These are phyloP conservation scores for Paecilomyces sp. DNA, from an alignment of 2,329 filamentous ascomycete species.

Conservation along the genomic window DNA sequence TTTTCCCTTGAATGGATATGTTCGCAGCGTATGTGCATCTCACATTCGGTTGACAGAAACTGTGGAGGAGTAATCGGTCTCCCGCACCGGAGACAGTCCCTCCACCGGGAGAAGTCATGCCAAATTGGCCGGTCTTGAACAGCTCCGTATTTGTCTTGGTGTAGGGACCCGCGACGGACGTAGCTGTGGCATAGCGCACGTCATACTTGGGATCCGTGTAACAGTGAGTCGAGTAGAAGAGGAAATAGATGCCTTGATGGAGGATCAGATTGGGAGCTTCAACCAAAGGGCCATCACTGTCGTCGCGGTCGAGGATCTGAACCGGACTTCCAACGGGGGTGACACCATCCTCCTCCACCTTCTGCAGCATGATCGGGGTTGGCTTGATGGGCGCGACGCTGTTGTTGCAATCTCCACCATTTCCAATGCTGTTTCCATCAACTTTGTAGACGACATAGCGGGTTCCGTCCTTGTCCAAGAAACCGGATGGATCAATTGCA, in stretches of 20 bases:
- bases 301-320: constrained; percentile 56
- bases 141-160: constrained; percentile 26
- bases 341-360: constrained; percentile 40
- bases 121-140: constrained; percentile 24
- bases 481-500: constrained; percentile 57
- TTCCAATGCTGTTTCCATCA: constrained; percentile 53
- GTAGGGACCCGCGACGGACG: constrained; percentile 29
- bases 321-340: constrained; percentile 47
- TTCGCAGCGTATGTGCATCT: constrained; percentile 25
- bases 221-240: constrained; percentile 59
- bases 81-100: constrained; percentile 24
- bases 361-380: constrained; percentile 36
- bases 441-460: constrained; percentile 60
- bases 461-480: constrained; percentile 47
- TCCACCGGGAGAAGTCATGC: constrained; percentile 24
- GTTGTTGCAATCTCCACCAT: constrained; percentile 41
- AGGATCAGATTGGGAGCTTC: constrained; percentile 53
- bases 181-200: constrained; percentile 51
- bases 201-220: constrained; percentile 50
- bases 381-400: constrained; percentile 30
- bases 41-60: constrained; percentile 16
- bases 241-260: constrained; percentile 44
- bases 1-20: constrained; percentile 13
- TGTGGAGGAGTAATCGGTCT: constrained; percentile 26
- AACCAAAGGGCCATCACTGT: constrained; percentile 55